phyloP scores from a whole-genome alignment of 345 rosid genomes.

The Odontarrhena argentea region DNA sequence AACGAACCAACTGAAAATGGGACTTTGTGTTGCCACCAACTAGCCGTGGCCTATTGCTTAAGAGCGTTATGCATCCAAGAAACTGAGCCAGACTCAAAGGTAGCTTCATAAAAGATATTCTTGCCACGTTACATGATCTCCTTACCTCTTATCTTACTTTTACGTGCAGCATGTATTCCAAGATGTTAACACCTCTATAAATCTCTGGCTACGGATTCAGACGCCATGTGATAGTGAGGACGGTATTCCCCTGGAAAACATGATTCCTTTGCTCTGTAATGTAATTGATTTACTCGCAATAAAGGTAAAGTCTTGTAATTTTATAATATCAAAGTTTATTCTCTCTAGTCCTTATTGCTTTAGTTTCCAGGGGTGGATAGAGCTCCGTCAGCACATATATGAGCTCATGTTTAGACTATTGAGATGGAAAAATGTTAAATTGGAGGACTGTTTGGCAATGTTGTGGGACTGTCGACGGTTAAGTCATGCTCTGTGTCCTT shows the following conservation, averaged over 20 bases:
- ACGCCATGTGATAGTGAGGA: slow-evolving; percentile 42
- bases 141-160: slow-evolving; percentile 1
- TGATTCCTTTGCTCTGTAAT: slow-evolving; percentile 52
- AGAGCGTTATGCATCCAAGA: slow-evolving; percentile 20
- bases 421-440: slow-evolving; percentile 46
- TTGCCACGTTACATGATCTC: background rate
- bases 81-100: slow-evolving; percentile 52
- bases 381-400: slow-evolving; percentile 46
- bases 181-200: slow-evolving; percentile 56
- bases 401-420: slow-evolving; percentile 51
- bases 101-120: slow-evolving; percentile 29
- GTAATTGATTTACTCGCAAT: slow-evolving; percentile 58
- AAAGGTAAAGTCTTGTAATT: slow-evolving; percentile 49
- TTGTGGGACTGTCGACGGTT: slow-evolving; percentile 86
- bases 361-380: slow-evolving; percentile 54
- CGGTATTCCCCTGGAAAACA: slow-evolving; percentile 37
- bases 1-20: background rate
- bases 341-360: slow-evolving; percentile 4
- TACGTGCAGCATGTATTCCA: slow-evolving; percentile 51
- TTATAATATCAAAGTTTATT: background rate
- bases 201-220: slow-evolving; percentile 53
- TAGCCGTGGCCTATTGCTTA: background rate
- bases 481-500: slow-evolving; percentile 77
- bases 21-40: background rate
- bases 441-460: slow-evolving; percentile 58